Evolutionary conservation across 2,329 filamentous ascomycete genomes (phyloP).

Genomic region (Scedosporium dehoogii): DNA sequence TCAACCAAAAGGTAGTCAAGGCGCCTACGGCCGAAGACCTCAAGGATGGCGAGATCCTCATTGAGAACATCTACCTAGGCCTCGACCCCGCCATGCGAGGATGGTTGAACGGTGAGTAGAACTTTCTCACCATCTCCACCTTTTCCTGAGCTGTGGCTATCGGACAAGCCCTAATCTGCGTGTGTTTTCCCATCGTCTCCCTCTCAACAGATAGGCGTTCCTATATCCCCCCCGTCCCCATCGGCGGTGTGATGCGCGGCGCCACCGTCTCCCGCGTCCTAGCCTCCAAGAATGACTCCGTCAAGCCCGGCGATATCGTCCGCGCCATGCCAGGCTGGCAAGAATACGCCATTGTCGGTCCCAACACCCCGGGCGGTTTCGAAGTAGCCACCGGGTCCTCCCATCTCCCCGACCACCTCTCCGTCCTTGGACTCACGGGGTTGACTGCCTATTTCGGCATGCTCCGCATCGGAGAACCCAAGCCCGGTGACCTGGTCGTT

Average conservation of each 20-base stretch:
- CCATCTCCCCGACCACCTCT: conserved; percentile 45
- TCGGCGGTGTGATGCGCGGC: conserved; percentile 61
- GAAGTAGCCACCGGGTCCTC: conserved; percentile 26
- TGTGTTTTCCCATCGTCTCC: neutral
- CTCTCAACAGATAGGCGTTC: conserved; percentile 32
- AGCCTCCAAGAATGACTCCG: conserved; percentile 46
- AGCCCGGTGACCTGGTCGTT: conserved; percentile 63
- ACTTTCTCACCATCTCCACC: neutral
- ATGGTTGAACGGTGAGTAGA: conserved; percentile 49
- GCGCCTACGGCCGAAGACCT: conserved; percentile 42
- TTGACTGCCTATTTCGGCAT: conserved; percentile 72
- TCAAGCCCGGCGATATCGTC: conserved; percentile 49
- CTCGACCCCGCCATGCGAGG: conserved; percentile 70
- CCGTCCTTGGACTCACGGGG: conserved; percentile 55
- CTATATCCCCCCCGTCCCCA: conserved; percentile 59
- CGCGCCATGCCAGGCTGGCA: conserved; percentile 51
- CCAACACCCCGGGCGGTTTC: conserved; percentile 29
- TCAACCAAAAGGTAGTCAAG: conserved; percentile 40
- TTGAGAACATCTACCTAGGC: conserved; percentile 53
- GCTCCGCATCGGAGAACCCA: conserved; percentile 55
- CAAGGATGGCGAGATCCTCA: conserved; percentile 54
- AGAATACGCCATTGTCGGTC: conserved; percentile 50
- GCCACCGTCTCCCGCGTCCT: conserved; percentile 48
- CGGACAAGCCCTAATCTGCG: neutral
- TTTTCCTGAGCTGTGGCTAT: neutral